A percentile compares a stretch with the other conserved stretches of the same genome.
phyloP scores from a whole-genome alignment of 345 rosid species.

The Lumnitzera racemosa region DNA sequence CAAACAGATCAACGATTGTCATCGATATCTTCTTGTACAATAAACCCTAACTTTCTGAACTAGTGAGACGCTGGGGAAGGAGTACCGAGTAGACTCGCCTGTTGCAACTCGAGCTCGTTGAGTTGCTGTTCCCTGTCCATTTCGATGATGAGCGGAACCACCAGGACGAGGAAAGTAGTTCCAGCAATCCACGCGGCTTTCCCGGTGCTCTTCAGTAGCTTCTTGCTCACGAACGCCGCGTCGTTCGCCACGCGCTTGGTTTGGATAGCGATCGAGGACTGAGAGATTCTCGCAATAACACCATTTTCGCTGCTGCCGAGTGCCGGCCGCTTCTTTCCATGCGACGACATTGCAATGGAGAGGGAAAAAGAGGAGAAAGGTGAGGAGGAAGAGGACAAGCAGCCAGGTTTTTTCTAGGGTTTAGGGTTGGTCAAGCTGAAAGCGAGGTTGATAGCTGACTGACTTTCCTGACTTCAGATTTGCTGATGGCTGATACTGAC shows the following conservation, averaged over 20 bases:
- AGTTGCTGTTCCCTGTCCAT: constrained; percentile 64
- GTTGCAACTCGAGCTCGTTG: constrained; percentile 61
- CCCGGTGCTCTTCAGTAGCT: constrained; percentile 74
- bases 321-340: too few species aligned
- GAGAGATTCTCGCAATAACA: constrained; percentile 32
- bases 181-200: constrained; percentile 86
- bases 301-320: constrained; percentile 16
- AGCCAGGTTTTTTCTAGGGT: too few species aligned
- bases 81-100: constrained; percentile 60
- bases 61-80: constrained; percentile 13
- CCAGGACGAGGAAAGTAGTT: constrained; percentile 60
- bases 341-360: too few species aligned
- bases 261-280: constrained; percentile 32
- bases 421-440: too few species aligned
- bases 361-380: too few species aligned
- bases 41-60: too few species aligned
- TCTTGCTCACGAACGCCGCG: constrained; percentile 53
- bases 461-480: too few species aligned
- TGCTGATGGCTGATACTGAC: too few species aligned
- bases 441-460: too few species aligned
- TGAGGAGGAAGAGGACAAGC: too few species aligned
- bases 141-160: constrained; percentile 57
- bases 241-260: constrained; percentile 54
- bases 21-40: too few species aligned
- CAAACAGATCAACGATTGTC: too few species aligned